Base-by-base conservation (phyloP, 371 early-diverging fungal species). In the Funneliformis caledonium region DNA sequence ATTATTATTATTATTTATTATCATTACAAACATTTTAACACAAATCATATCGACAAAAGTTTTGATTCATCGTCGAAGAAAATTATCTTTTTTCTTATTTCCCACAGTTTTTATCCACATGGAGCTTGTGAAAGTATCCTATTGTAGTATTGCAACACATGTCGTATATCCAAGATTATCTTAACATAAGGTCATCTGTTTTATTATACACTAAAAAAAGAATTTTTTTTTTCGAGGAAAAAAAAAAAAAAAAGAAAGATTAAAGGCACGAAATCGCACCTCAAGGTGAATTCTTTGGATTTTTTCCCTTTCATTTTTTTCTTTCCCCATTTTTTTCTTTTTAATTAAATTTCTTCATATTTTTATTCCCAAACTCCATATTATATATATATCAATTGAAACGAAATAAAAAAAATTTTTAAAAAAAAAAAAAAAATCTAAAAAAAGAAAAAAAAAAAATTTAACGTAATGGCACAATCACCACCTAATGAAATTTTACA, bases 101-200 rank as follows among this genome's bases (percentile, higher is more conserved):
- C 52, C 31, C 67, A 67, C n/a, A 42, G 42, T 67, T 31, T 42
- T 37, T 19, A 26, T 67, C 67, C 67, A 67, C 67, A 67, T 67
- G 67, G 67, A 22, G 52, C 67, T 67, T 67, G 67, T 67, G 67
- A 67, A 37, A 31, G 67, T 42, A 42, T 37, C 16, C 26, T 19
- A 67, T 33, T 26, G 67, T 22, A 67, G 42, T 33, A 33, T 67
- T 67, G 42, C 42, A 37, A 42, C 67, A 33, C 67, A 67, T 67
- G 67, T 67, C 67, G 65, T 65, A 33, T 67, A 22, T 67, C 67
- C 26, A 14, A 22, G 67, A 67, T 67, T 67, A 67, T 67, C 42
- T 5, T 67, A 37, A 12, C 14, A 16, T 52, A 52, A 19, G 52
- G 16, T 52, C 52, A 52, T 52, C 52, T 52, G 52, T 52, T 52